Evolutionary conservation across 495 filamentous ascomycete genomes (phyloP).

Genomic region (Friedmanniomyces simplex): DNA sequence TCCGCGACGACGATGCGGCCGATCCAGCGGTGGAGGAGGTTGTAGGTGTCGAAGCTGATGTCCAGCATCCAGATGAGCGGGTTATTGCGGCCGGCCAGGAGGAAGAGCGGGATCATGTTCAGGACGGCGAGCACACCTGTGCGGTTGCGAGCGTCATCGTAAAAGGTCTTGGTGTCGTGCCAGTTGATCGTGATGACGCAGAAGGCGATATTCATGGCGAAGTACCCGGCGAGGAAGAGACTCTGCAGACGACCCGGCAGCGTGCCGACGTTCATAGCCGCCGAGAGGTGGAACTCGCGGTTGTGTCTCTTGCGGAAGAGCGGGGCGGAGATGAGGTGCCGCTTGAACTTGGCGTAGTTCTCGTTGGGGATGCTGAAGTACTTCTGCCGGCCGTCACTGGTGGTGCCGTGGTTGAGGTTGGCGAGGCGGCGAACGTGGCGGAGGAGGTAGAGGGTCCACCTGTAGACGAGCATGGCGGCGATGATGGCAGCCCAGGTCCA

Average conservation of each 20-base stretch:
- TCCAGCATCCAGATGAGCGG: slow-evolving; percentile 59
- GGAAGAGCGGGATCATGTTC: slow-evolving; percentile 67
- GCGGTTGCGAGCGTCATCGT: slow-evolving; percentile 52
- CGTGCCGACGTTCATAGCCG: slow-evolving; percentile 71
- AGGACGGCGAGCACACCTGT: slow-evolving; percentile 65
- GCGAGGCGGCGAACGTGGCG: slow-evolving; percentile 13
- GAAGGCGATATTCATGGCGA: slow-evolving; percentile 54
- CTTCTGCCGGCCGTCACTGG: slow-evolving; percentile 10
- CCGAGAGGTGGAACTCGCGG: slow-evolving; percentile 68
- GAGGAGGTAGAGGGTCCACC: slow-evolving; percentile 11
- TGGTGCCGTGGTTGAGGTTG: slow-evolving; percentile 18
- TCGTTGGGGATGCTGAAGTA: slow-evolving; percentile 22
- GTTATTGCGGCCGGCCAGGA: slow-evolving; percentile 61
- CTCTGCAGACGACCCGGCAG: slow-evolving; percentile 76
- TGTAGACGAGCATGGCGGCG: slow-evolving; percentile 11
- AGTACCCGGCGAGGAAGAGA: slow-evolving; percentile 54
- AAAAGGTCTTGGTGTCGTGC: slow-evolving; percentile 36
- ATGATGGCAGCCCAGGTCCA: slow-evolving; percentile 18
- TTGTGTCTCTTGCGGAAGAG: slow-evolving; percentile 75
- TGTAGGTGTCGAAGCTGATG: slow-evolving; percentile 95
- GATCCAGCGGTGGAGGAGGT: slow-evolving; percentile 89
- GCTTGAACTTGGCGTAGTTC: slow-evolving; percentile 46
- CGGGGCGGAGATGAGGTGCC: slow-evolving; percentile 73
- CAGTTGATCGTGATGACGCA: slow-evolving; percentile 52
- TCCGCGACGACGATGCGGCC: slow-evolving; percentile 78